These are phyloP conservation scores for Musa schizocarpa DNA, from an alignment of 176 grass and related monocot genomes.

Conservation along the genomic window DNA sequence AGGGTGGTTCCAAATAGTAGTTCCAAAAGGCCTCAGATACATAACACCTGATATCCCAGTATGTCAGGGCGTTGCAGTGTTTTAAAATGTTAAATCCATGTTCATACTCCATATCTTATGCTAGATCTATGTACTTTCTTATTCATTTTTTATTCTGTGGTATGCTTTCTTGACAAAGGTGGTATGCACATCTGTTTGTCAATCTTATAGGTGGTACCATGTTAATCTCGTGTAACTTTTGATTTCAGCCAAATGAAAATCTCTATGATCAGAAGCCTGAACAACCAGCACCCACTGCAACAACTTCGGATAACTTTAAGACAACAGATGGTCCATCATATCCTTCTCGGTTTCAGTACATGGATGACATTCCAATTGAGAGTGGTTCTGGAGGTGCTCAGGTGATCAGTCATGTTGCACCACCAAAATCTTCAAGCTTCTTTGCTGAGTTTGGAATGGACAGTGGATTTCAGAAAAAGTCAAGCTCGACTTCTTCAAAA, in stretches of 20 bases:
- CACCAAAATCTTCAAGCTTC: constrained; percentile 81
- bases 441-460: constrained; percentile 94
- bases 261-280: constrained; percentile 92
- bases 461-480: constrained; percentile 55
- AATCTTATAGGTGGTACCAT: neutral
- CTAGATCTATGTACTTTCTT: too few species aligned
- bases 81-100: too few species aligned
- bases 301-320: constrained; percentile 31
- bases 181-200: too few species aligned
- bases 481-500: constrained; percentile 53
- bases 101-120: too few species aligned
- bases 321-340: constrained; percentile 32
- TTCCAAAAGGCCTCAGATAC: too few species aligned
- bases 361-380: constrained; percentile 43
- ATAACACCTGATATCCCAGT: too few species aligned
- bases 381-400: constrained; percentile 34
- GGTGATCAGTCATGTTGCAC: constrained; percentile 62
- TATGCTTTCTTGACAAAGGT: too few species aligned
- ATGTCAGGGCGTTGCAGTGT: too few species aligned
- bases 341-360: constrained; percentile 74
- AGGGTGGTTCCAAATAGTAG: too few species aligned
- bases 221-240: constrained; percentile 2
- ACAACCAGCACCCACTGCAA: constrained; percentile 45
- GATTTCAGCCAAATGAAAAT: constrained; percentile 59
- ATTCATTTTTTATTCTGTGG: too few species aligned